Base-by-base conservation (phyloP, 2,329 filamentous ascomycete species). In the Xylariaceae sp. region DNA sequence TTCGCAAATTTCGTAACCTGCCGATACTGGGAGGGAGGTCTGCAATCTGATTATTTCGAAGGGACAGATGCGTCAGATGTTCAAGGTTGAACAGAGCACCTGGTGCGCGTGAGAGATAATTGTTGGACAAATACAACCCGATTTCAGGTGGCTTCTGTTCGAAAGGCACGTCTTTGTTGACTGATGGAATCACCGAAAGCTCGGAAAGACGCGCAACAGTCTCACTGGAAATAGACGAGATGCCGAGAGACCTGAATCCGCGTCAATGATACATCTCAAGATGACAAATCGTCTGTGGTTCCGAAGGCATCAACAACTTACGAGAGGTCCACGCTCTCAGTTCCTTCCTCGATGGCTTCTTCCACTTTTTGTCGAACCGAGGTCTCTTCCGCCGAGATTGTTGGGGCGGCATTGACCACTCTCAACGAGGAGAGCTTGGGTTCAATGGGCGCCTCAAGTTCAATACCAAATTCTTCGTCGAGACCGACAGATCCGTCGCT, bases 321-420 rank as follows among this genome's bases (percentile, higher is more conserved):
- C 78, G 79, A 82, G 11, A 87, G 69, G 64, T 88, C 82, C 33
- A 89, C 71, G 2, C 65, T 70, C 59, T 87, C 82, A 11, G 73
- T 68, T 7, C 82, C 82, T 10, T 72, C 61, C 17, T 89, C 83
- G 14, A 85, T 65, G 54, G 78, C 83, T 1, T 59, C 51, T 22
- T 74, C 71, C 39, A 86, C 77, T 49, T 68, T 71, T 2, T 64
- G 62, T 31, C 71, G 72, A 1, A 75, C 78, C 27, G 63, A 50
- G 27, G 69, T 63, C 62, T 83, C 77, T 9, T 71, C 65, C 10
- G 63, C 60, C 3, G 71, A 68, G 33, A 71, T 57, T 15, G 59
- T 49, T 32, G 54, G 47, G n/a, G 53, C 55, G 36, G 60, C 61
- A 14, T 54, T 60, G 39, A 60, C 54, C 27, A 60, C 60, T 33